Evolutionary conservation across 2,329 filamentous ascomycete genomes (phyloP).

Genomic region (Fusarium transvaalense): DNA sequence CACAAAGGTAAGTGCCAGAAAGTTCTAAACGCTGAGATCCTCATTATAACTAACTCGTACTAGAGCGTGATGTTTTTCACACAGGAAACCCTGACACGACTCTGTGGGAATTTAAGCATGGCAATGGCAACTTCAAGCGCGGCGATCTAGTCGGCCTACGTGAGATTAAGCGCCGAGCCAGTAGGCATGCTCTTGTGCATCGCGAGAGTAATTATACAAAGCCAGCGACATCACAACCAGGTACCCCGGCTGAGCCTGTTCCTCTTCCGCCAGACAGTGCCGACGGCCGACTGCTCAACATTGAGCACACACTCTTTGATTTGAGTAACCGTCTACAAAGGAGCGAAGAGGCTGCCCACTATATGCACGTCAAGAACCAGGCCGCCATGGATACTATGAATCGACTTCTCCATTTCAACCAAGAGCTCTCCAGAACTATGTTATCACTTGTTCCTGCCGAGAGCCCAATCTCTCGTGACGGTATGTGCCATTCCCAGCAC

Average conservation of each 20-base stretch:
- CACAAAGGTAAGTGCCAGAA: slow-evolving; percentile 82
- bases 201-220: slow-evolving; percentile 89
- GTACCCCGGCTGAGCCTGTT: slow-evolving; percentile 86
- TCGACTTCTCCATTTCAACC: slow-evolving; percentile 80
- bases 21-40: not conserved
- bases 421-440: slow-evolving; percentile 83
- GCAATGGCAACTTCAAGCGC: slow-evolving; percentile 95
- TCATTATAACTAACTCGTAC: slow-evolving; percentile 13
- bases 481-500: slow-evolving; percentile 64
- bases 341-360: slow-evolving; percentile 84
- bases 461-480: slow-evolving; percentile 82
- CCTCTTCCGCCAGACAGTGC: slow-evolving; percentile 77
- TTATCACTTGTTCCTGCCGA: slow-evolving; percentile 81
- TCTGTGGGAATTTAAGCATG: slow-evolving; percentile 99
- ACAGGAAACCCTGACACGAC: slow-evolving; percentile 93
- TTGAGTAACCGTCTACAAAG: slow-evolving; percentile 80
- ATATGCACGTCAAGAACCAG: slow-evolving; percentile 84
- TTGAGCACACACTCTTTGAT: slow-evolving; percentile 89
- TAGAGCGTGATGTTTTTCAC: slow-evolving; percentile 98
- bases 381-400: slow-evolving; percentile 83
- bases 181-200: slow-evolving; percentile 91
- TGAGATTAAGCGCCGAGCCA: slow-evolving; percentile 95
- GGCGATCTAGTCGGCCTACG: slow-evolving; percentile 91
- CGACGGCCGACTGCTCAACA: slow-evolving; percentile 78
- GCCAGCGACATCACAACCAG: slow-evolving; percentile 79